Evolutionary conservation across 768 basidiomycete genomes (phyloP).

Genomic region (Lactarius hatsudake): DNA sequence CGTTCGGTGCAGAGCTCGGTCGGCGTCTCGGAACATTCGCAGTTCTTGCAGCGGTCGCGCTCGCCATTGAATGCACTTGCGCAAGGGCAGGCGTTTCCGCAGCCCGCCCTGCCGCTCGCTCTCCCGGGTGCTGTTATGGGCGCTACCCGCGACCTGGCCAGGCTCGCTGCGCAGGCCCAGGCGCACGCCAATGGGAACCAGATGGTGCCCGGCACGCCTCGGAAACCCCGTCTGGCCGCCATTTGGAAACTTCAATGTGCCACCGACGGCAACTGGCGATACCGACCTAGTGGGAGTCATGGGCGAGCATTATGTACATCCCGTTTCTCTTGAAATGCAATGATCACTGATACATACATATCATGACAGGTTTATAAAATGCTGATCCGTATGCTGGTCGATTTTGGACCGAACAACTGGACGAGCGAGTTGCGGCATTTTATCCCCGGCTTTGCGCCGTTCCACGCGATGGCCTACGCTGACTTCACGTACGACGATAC

Average conservation of each 20-base stretch:
- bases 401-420: conserved; percentile 32
- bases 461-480: conserved; percentile 21
- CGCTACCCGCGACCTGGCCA: not conserved
- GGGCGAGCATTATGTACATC: conserved; percentile 28
- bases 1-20: not conserved
- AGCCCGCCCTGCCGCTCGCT: not conserved
- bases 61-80: not conserved
- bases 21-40: conserved; percentile 11
- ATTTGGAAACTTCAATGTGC: conserved; percentile 5
- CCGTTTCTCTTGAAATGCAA: too few species aligned
- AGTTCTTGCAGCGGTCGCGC: conserved; percentile 3
- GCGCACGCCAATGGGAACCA: conserved; percentile 3
- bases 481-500: conserved; percentile 32
- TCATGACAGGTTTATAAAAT: conserved; percentile 23
- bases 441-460: conserved; percentile 26
- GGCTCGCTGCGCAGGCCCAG: not conserved
- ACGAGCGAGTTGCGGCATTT: conserved; percentile 30
- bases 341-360: too few species aligned
- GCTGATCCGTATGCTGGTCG: conserved; percentile 19
- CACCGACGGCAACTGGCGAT: conserved; percentile 8
- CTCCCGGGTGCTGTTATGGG: not conserved
- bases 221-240: conserved; percentile 1
- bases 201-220: not conserved
- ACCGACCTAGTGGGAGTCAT: conserved; percentile 24
- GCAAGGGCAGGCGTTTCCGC: not conserved